Percentiles rank a stretch among this genome's conserved stretches.
Evolutionary conservation across 2,329 filamentous ascomycete species (phyloP).

Genomic region (Botrytis aclada): DNA sequence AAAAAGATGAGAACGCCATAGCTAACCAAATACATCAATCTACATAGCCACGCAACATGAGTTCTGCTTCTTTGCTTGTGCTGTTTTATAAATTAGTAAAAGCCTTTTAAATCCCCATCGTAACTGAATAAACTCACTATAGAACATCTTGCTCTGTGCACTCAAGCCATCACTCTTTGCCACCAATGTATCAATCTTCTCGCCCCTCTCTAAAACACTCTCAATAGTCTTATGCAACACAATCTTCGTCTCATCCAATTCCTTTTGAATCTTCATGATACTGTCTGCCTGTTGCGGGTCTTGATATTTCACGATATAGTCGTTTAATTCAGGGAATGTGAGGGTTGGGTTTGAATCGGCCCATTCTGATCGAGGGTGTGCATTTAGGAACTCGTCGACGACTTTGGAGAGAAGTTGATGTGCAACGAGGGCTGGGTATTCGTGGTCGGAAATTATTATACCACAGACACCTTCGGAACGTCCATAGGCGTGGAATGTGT

Average conservation of each 20-base stretch:
- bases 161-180: constrained; percentile 90
- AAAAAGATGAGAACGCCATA: constrained; percentile 23
- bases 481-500: constrained; percentile 76
- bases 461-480: constrained; percentile 72
- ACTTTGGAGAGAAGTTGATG: constrained; percentile 85
- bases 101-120: background rate
- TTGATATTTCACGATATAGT: constrained; percentile 63
- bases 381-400: constrained; percentile 78
- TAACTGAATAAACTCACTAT: constrained; percentile 55
- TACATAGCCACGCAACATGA: constrained; percentile 72
- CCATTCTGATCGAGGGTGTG: constrained; percentile 70
- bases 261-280: constrained; percentile 93
- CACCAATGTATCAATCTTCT: constrained; percentile 94
- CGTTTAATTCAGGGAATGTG: constrained; percentile 70
- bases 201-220: constrained; percentile 80
- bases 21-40: constrained; percentile 23
- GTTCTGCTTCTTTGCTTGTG: constrained; percentile 76
- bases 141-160: constrained; percentile 96
- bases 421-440: constrained; percentile 74
- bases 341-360: constrained; percentile 53
- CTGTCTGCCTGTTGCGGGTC: constrained; percentile 86
- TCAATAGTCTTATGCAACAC: constrained; percentile 96
- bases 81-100: constrained; percentile 36
- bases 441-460: constrained; percentile 73
- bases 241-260: constrained; percentile 96